These are phyloP conservation scores for Nakazawaea wickerhamii DNA, from an alignment of 805 yeast genomes.

Conservation along the genomic window DNA sequence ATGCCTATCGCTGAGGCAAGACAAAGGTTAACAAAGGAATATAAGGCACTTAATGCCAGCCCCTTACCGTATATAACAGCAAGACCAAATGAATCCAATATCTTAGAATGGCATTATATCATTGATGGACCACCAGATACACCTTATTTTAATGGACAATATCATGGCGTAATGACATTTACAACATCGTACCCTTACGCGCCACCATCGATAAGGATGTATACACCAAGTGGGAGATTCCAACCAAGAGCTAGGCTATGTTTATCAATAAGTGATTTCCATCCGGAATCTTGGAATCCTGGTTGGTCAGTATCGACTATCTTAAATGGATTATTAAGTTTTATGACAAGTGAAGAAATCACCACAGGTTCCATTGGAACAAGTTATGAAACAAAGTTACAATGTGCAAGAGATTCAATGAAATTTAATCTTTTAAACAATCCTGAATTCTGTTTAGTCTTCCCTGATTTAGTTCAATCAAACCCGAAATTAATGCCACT, in stretches of 20 bases:
- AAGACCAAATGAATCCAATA: slow-evolving; percentile 80
- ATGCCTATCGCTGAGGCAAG: slow-evolving; percentile 11
- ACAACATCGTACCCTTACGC: slow-evolving; percentile 86
- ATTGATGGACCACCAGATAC: slow-evolving; percentile 90
- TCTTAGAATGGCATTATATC: slow-evolving; percentile 90
- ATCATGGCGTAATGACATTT: slow-evolving; percentile 81
- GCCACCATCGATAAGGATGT: slow-evolving; percentile 86
- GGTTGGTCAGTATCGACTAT: slow-evolving; percentile 93
- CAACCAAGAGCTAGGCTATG: slow-evolving; percentile 77
- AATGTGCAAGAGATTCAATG: slow-evolving; percentile 54
- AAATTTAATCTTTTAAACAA: slow-evolving; percentile 55
- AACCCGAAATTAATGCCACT: slow-evolving; percentile 23
- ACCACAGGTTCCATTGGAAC: slow-evolving; percentile 81
- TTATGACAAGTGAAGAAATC: slow-evolving; percentile 83
- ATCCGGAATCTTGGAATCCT: slow-evolving; percentile 94
- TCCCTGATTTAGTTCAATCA: slow-evolving; percentile 58
- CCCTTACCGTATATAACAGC: slow-evolving; percentile 87
- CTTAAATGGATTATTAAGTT: slow-evolving; percentile 78
- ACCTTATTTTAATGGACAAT: slow-evolving; percentile 81
- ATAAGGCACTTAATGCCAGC: slow-evolving; percentile 64
- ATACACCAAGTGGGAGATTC: slow-evolving; percentile 88
- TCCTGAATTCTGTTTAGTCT: slow-evolving; percentile 51
- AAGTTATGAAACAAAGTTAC: slow-evolving; percentile 48
- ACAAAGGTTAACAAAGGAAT: slow-evolving; percentile 65
- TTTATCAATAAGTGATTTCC: slow-evolving; percentile 90